These are phyloP conservation scores for Phaeosphaeria sp. DNA, from an alignment of 2,329 filamentous ascomycete genomes.

Conservation along the genomic window DNA sequence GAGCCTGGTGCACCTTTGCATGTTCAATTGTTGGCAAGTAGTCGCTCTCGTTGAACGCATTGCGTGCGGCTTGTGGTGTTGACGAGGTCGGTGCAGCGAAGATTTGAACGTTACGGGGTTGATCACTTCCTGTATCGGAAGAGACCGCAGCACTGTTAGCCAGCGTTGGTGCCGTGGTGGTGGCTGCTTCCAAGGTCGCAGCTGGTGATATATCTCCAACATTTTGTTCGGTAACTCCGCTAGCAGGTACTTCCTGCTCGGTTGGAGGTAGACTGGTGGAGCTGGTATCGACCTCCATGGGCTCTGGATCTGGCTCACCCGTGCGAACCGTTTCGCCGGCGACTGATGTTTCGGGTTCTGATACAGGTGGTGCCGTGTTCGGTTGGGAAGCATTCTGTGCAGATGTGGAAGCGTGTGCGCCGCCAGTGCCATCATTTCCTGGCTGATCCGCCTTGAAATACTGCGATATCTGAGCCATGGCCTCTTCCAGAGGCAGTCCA, in stretches of 20 bases:
- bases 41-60: conserved; percentile 72
- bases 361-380: conserved; percentile 24
- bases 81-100: conserved; percentile 78
- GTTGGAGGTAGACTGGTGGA: conserved; percentile 15
- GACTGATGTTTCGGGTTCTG: conserved; percentile 31
- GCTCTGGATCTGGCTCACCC: conserved; percentile 32
- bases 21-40: conserved; percentile 78
- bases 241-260: conserved; percentile 19
- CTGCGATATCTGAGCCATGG: conserved; percentile 78
- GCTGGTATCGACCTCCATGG: conserved; percentile 39
- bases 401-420: conserved; percentile 36
- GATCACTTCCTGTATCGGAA: conserved; percentile 20
- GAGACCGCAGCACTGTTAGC: conserved; percentile 15
- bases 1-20: conserved; percentile 75
- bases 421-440: conserved; percentile 29
- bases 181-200: conserved; percentile 28
- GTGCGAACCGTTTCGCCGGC: conserved; percentile 32
- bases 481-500: conserved; percentile 80
- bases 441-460: conserved; percentile 67
- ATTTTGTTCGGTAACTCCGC: conserved; percentile 20
- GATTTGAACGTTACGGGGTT: conserved; percentile 65
- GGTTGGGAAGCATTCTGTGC: conserved; percentile 36
- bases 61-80: conserved; percentile 76
- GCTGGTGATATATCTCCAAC: conserved; percentile 25
- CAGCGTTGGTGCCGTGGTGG: conserved; percentile 23